Percentiles rank a stretch among this genome's conserved stretches.
Conservation (phyloP, 2,329 filamentous ascomycete genomes). For the Plectosphaerella cucumerina region DNA sequence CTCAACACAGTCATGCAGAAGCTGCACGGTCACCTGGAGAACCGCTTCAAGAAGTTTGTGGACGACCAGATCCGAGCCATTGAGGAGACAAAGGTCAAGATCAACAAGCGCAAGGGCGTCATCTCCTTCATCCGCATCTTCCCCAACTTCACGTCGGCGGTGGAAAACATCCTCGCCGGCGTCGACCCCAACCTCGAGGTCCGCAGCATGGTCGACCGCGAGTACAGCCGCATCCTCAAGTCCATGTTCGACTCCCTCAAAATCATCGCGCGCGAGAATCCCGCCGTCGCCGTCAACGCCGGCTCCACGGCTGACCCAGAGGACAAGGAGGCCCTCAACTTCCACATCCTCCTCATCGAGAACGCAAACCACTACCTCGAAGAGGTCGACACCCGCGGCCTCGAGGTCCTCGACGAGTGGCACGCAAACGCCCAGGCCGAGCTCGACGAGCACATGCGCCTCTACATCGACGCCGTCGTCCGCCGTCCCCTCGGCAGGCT, state of each 20-base stretch:
- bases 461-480: conserved; percentile 87
- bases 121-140: conserved; percentile 95
- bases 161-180: conserved; percentile 76
- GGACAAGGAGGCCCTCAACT: conserved; percentile 95
- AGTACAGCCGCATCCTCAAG: conserved; percentile 84
- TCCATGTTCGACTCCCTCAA: conserved; percentile 97
- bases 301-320: conserved; percentile 56
- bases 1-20: conserved; percentile 76
- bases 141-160: conserved; percentile 74
- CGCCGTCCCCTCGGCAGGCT: conserved; percentile 85
- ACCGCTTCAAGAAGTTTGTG: conserved; percentile 80
- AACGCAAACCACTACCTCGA: conserved; percentile 99
- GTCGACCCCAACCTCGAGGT: conserved; percentile 56
- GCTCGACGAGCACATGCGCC: conserved; percentile 78
- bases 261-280: conserved; percentile 78
- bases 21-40: conserved; percentile 68
- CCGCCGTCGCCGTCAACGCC: conserved; percentile 37
- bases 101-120: conserved; percentile 96
- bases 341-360: conserved; percentile 94
- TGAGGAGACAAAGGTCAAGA: conserved; percentile 97
- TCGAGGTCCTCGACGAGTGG: conserved; percentile 80
- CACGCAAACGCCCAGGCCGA: conserved; percentile 72
- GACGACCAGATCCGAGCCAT: conserved; percentile 94
- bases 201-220: conserved; percentile 74
- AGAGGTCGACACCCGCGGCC: conserved; percentile 72